These are phyloP conservation scores for Cutaneotrichosporon mucoides DNA, from an alignment of 1,284 basidiomycete genomes.

Conservation along the genomic window DNA sequence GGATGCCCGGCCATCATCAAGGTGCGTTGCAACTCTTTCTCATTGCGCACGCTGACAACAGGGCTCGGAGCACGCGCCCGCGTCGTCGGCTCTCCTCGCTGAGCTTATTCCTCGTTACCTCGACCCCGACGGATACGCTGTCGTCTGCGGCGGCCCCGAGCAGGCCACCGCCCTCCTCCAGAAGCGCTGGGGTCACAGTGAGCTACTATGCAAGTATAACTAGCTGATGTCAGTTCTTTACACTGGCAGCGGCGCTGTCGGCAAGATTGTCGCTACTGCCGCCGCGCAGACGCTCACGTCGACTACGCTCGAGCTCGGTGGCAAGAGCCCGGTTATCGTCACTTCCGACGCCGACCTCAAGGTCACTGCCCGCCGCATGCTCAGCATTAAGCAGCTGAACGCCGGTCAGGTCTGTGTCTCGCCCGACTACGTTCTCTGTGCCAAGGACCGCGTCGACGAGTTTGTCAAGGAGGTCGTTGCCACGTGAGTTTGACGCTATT, in stretches of 20 bases:
- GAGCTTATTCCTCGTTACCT: slow-evolving; percentile 77
- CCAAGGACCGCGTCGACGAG: slow-evolving; percentile 59
- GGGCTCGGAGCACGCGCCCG: slow-evolving; percentile 72
- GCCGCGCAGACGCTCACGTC: slow-evolving; percentile 84
- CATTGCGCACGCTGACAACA: slow-evolving; percentile 18
- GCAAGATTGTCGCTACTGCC: slow-evolving; percentile 70
- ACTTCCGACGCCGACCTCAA: slow-evolving; percentile 58
- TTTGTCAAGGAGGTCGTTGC: slow-evolving; percentile 62
- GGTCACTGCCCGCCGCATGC: slow-evolving; percentile 50
- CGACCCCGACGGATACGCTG: slow-evolving; percentile 64
- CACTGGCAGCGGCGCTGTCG: slow-evolving; percentile 66
- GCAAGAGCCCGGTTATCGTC: slow-evolving; percentile 79
- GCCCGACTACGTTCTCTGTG: slow-evolving; percentile 71
- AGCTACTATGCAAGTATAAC: slow-evolving; percentile 32
- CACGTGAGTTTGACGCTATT: slow-evolving; percentile 48
- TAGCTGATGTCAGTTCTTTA: slow-evolving; percentile 57
- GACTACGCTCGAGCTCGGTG: slow-evolving; percentile 69
- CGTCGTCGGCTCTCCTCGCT: slow-evolving; percentile 62
- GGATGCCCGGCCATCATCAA: slow-evolving; percentile 73
- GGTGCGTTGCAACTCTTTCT: slow-evolving; percentile 21
- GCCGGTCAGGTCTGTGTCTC: slow-evolving; percentile 63
- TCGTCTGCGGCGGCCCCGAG: slow-evolving; percentile 71
- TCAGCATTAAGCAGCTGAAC: slow-evolving; percentile 77
- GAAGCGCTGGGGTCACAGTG: slow-evolving; percentile 81
- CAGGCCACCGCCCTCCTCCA: slow-evolving; percentile 75